Evolutionary conservation across 2,329 filamentous ascomycete genomes (phyloP), one percentile per base, ranked within the genome.

Genomic region (Claviceps capensis): DNA sequence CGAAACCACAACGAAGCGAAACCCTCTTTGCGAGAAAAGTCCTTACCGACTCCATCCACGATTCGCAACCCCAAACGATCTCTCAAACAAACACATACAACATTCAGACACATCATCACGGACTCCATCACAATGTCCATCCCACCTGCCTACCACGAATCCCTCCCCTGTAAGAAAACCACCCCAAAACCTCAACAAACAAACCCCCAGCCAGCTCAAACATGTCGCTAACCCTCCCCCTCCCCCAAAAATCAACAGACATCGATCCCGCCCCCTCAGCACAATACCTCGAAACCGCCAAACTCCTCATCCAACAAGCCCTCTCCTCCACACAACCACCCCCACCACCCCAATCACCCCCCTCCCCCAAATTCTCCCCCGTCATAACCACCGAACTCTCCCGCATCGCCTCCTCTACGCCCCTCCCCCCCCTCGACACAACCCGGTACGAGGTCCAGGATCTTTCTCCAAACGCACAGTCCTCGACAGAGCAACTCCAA

Each of bases 381-480:
- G 16, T 9, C 23, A 19, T 34, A 4, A 4, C 16, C 38, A 4
- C 38, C 4, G 47, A 49, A 34, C 16, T 43, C n/a, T 16, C 53
- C 19, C 85, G 88, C 57, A 74, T 90, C 54, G 72, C 79, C 45
- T 55, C 59, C 30, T 51, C 58, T 1, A 49, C 56, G 4, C 63
- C 74, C n/a, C 72, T 76, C 49, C 48, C 63, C n/a, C 77, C 82
- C 1, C 69, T 86, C 52, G 86, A 95, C 66, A 73, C 88, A 17
- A 72, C 78, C 44, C 88, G 90, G 59, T 97, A 97, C 77, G 87
- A 95, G 69, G 79, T 83, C 2, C 80, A 82, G 50, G 79, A 86
- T 19, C 37, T 75, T 69, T 42, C 41, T 11, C 11, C 8, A 13
- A 19, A 42, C 40, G 5, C n/a, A 4, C 52, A 62, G 42, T 37